Conservation (phyloP, 768 basidiomycete species). For the Sarcodon sp. region DNA sequence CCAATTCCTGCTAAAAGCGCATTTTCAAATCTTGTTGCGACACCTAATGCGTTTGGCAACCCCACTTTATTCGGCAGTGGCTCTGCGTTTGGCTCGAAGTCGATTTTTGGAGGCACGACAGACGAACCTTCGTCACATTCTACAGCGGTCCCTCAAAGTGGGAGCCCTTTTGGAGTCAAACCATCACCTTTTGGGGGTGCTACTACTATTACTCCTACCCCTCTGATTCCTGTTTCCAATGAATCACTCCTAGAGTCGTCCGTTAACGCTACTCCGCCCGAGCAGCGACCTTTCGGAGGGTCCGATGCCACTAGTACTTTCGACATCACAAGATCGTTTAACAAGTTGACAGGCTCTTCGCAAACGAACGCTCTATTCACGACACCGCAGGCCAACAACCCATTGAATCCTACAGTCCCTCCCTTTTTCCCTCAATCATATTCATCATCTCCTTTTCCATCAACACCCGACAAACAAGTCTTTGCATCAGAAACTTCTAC, state of each 20-base stretch:
- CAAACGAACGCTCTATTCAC: neutral
- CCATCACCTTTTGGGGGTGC: conserved; percentile 4
- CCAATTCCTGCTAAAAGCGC: conserved; percentile 11
- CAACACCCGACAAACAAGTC: conserved; percentile 5
- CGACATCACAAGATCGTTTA: neutral
- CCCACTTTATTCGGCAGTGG: conserved; percentile 6
- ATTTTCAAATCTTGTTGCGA: conserved; percentile 20
- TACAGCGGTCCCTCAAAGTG: too few relatives aligned
- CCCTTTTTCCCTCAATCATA: conserved; percentile 3
- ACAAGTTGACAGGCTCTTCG: neutral
- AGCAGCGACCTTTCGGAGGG: too few relatives aligned
- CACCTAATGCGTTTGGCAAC: conserved; percentile 18
- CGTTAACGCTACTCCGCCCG: too few relatives aligned
- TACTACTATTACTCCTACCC: too few relatives aligned
- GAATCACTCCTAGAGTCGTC: too few relatives aligned
- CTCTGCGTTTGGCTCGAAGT: conserved; percentile 9
- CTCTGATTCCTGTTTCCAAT: too few relatives aligned
- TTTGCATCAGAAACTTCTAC: conserved; percentile 5
- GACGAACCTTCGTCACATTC: neutral
- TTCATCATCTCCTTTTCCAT: neutral
- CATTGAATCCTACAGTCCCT: conserved; percentile 7
- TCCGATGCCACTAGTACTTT: neutral
- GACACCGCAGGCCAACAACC: neutral
- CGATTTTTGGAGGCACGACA: conserved; percentile 8
- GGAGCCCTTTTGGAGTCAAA: neutral